phyloP scores from a whole-genome alignment of 495 filamentous ascomycete species.

The Penicillium dipodomyicola region DNA sequence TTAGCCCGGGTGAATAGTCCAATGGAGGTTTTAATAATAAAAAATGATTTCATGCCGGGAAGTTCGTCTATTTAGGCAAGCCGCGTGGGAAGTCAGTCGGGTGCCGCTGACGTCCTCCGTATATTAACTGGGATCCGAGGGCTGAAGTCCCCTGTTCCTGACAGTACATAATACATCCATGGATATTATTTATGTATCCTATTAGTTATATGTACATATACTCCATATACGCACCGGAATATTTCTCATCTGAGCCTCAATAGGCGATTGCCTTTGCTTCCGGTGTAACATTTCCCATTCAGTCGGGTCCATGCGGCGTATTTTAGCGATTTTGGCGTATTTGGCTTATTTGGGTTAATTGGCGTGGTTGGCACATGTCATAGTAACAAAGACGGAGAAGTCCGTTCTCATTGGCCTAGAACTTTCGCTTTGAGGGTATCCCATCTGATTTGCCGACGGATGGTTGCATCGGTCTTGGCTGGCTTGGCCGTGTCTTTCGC shows the following conservation, averaged over 20 bases:
- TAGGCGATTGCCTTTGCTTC: neutral
- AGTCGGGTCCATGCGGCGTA: neutral
- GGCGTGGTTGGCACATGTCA: constrained; percentile 12
- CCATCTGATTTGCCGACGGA: neutral
- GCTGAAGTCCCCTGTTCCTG: neutral
- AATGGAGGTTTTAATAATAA: neutral
- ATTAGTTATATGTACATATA: too few relatives aligned
- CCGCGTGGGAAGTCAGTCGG: neutral
- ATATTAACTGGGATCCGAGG: neutral
- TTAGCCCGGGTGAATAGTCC: neutral
- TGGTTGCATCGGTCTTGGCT: constrained; percentile 1
- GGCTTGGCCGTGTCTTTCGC: neutral
- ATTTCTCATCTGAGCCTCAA: neutral
- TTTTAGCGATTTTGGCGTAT: neutral
- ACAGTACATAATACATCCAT: neutral
- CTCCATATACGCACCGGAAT: neutral
- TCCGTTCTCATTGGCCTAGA: constrained; percentile 2
- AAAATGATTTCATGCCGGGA: neutral
- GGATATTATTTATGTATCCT: neutral
- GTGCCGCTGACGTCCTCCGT: neutral
- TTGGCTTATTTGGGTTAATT: neutral
- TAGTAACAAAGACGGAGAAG: neutral
- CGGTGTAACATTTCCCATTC: neutral
- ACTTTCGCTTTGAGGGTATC: neutral
- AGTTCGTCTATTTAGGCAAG: neutral